Conservation (phyloP, 768 basidiomycete genomes). For the Termitomyces sp. region DNA sequence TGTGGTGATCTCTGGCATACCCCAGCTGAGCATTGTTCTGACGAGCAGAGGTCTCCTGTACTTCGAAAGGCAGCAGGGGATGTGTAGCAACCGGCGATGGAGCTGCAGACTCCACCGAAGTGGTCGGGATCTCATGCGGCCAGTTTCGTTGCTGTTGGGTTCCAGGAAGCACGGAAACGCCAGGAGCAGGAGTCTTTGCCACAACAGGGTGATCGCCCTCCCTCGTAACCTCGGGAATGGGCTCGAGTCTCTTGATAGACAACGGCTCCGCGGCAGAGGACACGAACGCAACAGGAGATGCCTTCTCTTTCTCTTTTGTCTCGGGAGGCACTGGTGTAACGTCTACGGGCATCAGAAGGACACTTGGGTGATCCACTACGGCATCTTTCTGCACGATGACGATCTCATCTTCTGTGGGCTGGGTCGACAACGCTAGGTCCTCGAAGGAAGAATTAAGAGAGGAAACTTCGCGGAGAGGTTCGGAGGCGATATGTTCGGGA, state of each 20-base stretch:
- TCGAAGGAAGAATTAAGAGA: constrained; percentile 11
- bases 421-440: neutral
- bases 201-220: neutral
- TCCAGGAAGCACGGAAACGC: neutral
- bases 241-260: neutral
- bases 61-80: constrained; percentile 4
- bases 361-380: neutral
- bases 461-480: constrained; percentile 2
- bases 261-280: neutral
- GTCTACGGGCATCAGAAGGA: neutral
- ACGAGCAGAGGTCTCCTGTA: constrained; percentile 3
- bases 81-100: constrained; percentile 5
- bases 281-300: neutral
- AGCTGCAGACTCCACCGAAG: constrained; percentile 1
- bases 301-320: neutral
- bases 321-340: neutral
- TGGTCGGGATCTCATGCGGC: neutral
- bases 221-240: neutral
- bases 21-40: neutral
- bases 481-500: neutral
- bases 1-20: constrained; percentile 2
- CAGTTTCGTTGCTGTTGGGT: neutral
- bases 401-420: neutral
- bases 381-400: neutral
- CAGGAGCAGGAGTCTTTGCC: too few species aligned